phyloP scores from a whole-genome alignment of 2,329 filamentous ascomycete genomes.

The Leptoxyphium fumago region DNA sequence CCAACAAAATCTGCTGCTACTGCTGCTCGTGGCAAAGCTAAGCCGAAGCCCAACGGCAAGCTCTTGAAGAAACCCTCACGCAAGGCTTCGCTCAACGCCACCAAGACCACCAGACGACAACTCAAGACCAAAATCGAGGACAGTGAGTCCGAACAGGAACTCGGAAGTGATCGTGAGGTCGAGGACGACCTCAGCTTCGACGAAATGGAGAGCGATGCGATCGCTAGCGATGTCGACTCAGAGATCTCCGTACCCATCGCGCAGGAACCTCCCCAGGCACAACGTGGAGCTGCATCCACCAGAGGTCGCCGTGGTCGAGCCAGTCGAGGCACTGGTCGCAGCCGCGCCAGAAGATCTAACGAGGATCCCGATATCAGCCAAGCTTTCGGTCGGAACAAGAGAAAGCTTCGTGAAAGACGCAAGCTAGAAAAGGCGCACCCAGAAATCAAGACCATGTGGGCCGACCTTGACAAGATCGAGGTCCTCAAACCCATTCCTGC shows the following conservation, averaged over 20 bases:
- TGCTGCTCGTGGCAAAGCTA: constrained; percentile 1
- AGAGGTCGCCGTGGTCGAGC: constrained; percentile 1
- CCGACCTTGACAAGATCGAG: constrained; percentile 52
- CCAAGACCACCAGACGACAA: constrained; percentile 15
- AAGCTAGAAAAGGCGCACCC: constrained; percentile 67
- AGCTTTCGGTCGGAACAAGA: constrained; percentile 9
- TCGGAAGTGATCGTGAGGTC: constrained; percentile 15
- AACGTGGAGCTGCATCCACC: constrained; percentile 1
- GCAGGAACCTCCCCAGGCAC: constrained; percentile 1
- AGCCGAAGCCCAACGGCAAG: constrained; percentile 6
- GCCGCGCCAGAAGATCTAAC: constrained; percentile 5
- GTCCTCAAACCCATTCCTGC: constrained; percentile 50
- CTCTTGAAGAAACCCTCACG: constrained; percentile 6
- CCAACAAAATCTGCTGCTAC: constrained; percentile 3
- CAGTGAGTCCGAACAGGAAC: constrained; percentile 24
- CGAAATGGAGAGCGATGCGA: constrained; percentile 29
- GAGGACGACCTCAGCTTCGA: constrained; percentile 20
- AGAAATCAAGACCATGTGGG: constrained; percentile 72
- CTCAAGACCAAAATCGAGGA: constrained; percentile 19
- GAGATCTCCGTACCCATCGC: constrained; percentile 17
- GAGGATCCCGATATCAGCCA: constrained; percentile 6
- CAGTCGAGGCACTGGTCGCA: constrained; percentile 1
- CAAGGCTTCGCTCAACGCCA: constrained; percentile 10
- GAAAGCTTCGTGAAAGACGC: constrained; percentile 38
- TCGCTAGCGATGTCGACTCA: constrained; percentile 16